Evolutionary conservation across 1,284 basidiomycete genomes (phyloP).

Genomic region (Sparassis latifolia): DNA sequence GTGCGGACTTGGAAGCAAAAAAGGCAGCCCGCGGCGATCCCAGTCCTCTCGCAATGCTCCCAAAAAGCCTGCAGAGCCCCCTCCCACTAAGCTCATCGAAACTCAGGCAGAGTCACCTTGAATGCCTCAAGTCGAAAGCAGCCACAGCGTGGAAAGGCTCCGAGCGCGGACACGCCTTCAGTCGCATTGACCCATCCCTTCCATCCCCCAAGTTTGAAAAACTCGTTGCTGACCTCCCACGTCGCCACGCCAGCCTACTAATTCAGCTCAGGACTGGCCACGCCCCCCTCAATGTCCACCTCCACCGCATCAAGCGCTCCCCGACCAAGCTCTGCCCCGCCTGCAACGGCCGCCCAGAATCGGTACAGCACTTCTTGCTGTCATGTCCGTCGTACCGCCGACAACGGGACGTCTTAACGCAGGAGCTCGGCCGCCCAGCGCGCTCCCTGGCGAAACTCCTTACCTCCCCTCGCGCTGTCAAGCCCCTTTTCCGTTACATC

Average conservation of each 20-base stretch:
- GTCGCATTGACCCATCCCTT: constrained; percentile 5
- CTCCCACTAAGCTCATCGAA: constrained; percentile 11
- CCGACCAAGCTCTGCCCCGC: constrained; percentile 17
- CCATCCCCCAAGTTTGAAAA: constrained; percentile 5
- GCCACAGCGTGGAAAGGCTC: constrained; percentile 6
- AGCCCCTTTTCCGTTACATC: not conserved
- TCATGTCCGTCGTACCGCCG: constrained; percentile 3
- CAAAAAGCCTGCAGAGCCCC: constrained; percentile 1
- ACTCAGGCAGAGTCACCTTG: constrained; percentile 3
- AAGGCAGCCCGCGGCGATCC: constrained; percentile 9
- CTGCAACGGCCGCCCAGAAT: constrained; percentile 15
- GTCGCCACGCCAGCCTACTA: constrained; percentile 15
- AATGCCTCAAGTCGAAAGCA: not conserved
- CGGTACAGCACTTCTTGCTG: constrained; percentile 8
- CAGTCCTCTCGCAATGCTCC: constrained; percentile 1
- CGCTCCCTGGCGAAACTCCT: not conserved
- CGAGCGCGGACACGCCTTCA: not conserved
- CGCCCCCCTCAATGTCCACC: constrained; percentile 12
- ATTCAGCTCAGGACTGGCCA: constrained; percentile 20
- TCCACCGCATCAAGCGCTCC: constrained; percentile 14
- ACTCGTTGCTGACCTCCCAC: constrained; percentile 1
- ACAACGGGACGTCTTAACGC: not conserved
- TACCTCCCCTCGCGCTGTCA: constrained; percentile 2
- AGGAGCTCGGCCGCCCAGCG: not conserved
- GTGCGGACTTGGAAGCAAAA: constrained; percentile 13